A percentile compares a stretch with the other conserved stretches of the same genome.
These are phyloP conservation scores for Leccinellum albellum DNA, from an alignment of 768 basidiomycete species.

Conservation along the genomic window DNA sequence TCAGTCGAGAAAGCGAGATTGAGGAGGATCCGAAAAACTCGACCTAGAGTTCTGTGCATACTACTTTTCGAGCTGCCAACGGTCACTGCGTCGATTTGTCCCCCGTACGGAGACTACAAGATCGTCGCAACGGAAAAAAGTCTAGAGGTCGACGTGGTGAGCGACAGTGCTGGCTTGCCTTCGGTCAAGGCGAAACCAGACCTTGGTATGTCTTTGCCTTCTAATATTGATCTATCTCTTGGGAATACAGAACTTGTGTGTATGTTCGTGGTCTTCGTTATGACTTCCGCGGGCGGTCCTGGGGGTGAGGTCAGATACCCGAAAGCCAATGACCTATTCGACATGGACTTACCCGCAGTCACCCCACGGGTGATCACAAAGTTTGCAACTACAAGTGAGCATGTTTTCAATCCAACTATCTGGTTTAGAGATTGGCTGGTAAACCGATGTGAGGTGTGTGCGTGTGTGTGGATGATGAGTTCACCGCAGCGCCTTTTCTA, in stretches of 20 bases:
- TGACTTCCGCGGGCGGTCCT: not conserved
- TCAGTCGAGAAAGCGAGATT: not conserved
- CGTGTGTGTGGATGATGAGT: not conserved
- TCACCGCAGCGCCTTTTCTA: not conserved
- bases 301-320: not conserved
- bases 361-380: not conserved
- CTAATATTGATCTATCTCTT: not conserved
- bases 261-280: not conserved
- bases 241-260: not conserved
- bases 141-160: slow-evolving; percentile 1
- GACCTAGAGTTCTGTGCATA: not conserved
- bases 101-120: slow-evolving; percentile 8
- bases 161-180: not conserved
- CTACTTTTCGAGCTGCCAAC: not conserved
- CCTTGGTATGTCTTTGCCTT: slow-evolving; percentile 1
- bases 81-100: slow-evolving; percentile 9
- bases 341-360: not conserved
- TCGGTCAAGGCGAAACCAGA: not conserved
- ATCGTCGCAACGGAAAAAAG: not conserved
- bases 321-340: not conserved
- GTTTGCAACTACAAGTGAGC: not conserved
- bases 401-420: not conserved
- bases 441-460: not conserved
- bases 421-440: not conserved
- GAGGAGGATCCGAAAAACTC: not conserved